phyloP scores from a whole-genome alignment of 306 rosid genomes.

The Malus asiatica region DNA sequence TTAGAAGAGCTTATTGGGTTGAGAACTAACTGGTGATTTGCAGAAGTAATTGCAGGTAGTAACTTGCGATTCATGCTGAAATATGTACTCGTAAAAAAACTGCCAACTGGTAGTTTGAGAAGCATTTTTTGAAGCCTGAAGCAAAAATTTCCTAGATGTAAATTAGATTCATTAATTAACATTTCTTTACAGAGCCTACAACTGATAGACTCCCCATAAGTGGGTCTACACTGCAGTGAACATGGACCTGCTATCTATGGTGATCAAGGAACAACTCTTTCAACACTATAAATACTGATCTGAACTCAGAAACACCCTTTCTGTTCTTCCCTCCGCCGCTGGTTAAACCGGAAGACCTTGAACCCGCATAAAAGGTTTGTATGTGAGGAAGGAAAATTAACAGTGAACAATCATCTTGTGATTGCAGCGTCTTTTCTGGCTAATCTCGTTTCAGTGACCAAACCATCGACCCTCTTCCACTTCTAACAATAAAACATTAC shows the following conservation, averaged over 20 bases:
- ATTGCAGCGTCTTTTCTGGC: constrained; percentile 22
- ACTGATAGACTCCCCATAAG: background rate
- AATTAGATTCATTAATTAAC: background rate
- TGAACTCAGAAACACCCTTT: background rate
- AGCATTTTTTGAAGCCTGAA: background rate
- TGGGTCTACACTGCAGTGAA: constrained; percentile 10
- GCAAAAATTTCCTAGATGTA: background rate
- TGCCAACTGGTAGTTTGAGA: background rate
- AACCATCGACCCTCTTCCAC: constrained; percentile 1
- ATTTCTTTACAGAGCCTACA: constrained; percentile 18
- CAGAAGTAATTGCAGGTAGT: background rate
- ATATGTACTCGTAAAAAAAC: background rate
- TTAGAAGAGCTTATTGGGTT: background rate
- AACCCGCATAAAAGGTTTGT: constrained; percentile 7
- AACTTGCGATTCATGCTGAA: background rate
- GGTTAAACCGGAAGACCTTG: constrained; percentile 14
- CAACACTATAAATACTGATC: constrained; percentile 32
- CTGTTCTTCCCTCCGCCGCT: background rate
- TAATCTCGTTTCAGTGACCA: background rate
- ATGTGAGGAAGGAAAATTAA: constrained; percentile 18
- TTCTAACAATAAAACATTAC: constrained; percentile 89
- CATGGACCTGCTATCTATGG: constrained; percentile 7
- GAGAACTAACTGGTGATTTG: background rate
- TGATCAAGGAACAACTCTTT: constrained; percentile 16
- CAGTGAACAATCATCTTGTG: constrained; percentile 8